Conservation (phyloP, 1,139 yeast genomes). For the Geotrichum histeridarum region DNA sequence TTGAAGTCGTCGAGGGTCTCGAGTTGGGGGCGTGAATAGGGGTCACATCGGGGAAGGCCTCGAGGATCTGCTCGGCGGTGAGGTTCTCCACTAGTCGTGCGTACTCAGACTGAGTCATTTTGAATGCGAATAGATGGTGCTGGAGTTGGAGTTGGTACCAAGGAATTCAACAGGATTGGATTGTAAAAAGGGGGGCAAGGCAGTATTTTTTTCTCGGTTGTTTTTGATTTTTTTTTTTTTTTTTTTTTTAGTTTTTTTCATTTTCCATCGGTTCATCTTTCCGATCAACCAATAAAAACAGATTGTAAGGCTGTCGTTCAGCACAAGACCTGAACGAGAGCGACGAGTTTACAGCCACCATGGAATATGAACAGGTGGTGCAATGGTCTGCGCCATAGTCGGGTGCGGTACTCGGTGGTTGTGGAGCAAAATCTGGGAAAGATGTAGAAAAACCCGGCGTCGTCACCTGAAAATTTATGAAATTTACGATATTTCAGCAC, state of each 20-base stretch:
- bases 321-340: too few relatives aligned
- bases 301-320: too few relatives aligned
- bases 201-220: slow-evolving; percentile 2
- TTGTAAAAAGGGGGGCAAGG: not conserved
- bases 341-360: too few relatives aligned
- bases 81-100: slow-evolving; percentile 52
- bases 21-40: slow-evolving; percentile 15
- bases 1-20: slow-evolving; percentile 14
- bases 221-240: not conserved
- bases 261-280: too few relatives aligned
- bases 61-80: slow-evolving; percentile 47
- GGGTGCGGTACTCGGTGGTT: too few relatives aligned
- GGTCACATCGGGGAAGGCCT: slow-evolving; percentile 51
- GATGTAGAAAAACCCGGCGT: too few relatives aligned
- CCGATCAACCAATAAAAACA: too few relatives aligned
- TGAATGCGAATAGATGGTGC: slow-evolving; percentile 21
- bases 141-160: slow-evolving; percentile 18
- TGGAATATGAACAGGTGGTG: too few relatives aligned
- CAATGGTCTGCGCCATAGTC: too few relatives aligned
- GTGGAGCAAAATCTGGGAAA: too few relatives aligned
- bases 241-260: not conserved
- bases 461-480: too few relatives aligned
- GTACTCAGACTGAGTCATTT: slow-evolving; percentile 35
- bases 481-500: too few relatives aligned
- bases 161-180: not conserved